These are phyloP conservation scores for Escallonia rubra DNA, from an alignment of 129 eudicot species.

Conservation along the genomic window DNA sequence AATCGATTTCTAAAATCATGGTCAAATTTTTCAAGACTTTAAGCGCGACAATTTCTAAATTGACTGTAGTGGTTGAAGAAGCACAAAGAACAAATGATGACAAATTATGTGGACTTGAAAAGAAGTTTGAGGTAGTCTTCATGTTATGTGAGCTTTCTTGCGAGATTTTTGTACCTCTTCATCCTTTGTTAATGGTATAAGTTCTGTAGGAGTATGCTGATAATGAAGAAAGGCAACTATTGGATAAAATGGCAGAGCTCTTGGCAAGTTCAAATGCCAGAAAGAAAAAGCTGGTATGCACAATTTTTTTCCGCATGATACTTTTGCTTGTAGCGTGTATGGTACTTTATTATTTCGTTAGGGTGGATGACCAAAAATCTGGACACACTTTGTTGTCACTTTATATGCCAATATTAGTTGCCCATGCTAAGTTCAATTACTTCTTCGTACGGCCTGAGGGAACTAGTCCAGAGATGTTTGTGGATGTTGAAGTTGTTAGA, in stretches of 20 bases:
- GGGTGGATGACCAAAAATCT: too few species aligned
- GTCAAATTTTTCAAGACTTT: slow-evolving; percentile 41
- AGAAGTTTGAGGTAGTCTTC: slow-evolving; percentile 44
- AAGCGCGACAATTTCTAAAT: slow-evolving; percentile 22
- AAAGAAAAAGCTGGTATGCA: slow-evolving; percentile 55
- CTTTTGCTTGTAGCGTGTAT: neutral
- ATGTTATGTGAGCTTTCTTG: too few species aligned
- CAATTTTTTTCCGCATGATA: neutral
- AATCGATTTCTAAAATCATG: slow-evolving; percentile 31
- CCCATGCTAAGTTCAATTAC: neutral
- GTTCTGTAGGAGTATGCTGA: slow-evolving; percentile 41
- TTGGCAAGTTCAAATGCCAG: slow-evolving; percentile 56
- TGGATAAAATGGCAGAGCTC: slow-evolving; percentile 60
- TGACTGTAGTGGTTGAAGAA: slow-evolving; percentile 47
- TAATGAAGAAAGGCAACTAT: slow-evolving; percentile 45
- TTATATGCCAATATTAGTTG: too few species aligned
- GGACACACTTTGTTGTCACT: too few species aligned
- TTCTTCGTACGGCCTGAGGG: neutral
- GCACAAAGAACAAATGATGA: slow-evolving; percentile 27
- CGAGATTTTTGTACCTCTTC: neutral
- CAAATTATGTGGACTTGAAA: slow-evolving; percentile 36
- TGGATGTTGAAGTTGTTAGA: neutral
- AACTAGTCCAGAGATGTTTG: neutral
- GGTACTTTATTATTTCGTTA: too few species aligned
- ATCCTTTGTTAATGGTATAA: neutral